These are phyloP conservation scores for Paspalum notatum DNA, from an alignment of 176 grass and related monocot species.

Conservation along the genomic window DNA sequence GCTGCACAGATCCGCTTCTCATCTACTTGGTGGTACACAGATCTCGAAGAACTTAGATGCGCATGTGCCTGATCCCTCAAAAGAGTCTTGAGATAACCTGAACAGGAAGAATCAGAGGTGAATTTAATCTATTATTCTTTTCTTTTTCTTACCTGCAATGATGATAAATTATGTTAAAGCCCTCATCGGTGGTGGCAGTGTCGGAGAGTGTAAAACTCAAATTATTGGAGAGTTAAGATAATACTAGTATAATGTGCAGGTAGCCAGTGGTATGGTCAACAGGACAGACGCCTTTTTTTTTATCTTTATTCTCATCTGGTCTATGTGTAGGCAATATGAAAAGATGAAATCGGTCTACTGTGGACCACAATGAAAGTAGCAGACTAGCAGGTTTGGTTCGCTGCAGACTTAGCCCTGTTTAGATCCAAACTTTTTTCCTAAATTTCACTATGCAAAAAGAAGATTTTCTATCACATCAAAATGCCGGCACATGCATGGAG, in stretches of 20 bases:
- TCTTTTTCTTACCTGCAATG: constrained; percentile 47
- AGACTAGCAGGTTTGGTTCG: no score
- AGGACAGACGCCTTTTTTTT: constrained; percentile 15
- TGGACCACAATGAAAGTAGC: no score
- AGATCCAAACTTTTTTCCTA: no score
- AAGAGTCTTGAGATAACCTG: constrained; percentile 21
- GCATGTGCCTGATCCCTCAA: constrained; percentile 25
- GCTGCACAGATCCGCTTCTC: constrained; percentile 2
- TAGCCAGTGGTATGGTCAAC: constrained; percentile 31
- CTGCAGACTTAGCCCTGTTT: no score
- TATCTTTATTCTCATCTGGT: not conserved
- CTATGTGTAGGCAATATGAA: not conserved
- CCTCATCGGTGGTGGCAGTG: constrained; percentile 9
- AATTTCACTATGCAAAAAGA: no score
- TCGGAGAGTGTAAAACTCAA: constrained; percentile 28
- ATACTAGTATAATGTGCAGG: constrained; percentile 46
- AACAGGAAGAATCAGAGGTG: constrained; percentile 37
- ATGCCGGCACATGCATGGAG: no score
- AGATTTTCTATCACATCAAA: no score
- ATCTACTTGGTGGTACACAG: not conserved
- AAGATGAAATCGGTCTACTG: no score
- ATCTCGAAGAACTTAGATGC: constrained; percentile 31
- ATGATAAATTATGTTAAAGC: constrained; percentile 27
- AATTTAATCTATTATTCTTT: constrained; percentile 38
- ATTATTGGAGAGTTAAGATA: constrained; percentile 33